Base-by-base conservation (phyloP, 1,284 basidiomycete species). In the Schizopora paradoxa region DNA sequence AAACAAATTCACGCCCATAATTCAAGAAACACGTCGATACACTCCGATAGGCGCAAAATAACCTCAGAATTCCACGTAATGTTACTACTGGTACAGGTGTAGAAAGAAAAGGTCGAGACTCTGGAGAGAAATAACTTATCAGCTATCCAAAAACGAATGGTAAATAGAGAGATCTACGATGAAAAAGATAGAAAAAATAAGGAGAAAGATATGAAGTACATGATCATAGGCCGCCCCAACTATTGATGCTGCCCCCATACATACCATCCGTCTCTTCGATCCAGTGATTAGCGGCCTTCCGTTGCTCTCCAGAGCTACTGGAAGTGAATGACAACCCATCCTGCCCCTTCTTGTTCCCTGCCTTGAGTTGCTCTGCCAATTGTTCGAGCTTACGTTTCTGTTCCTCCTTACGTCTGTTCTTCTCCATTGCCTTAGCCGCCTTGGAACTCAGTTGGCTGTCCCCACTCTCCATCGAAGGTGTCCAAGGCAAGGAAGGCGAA, bases 391-490 rank as follows among this genome's bases (percentile, higher is more conserved):
- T 62, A 41, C 58, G 61, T 51, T 63, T 65, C 46, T 65, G 65
- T 43, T 70, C 68, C 34, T 67, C 69, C 62, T 73, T 73, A 57
- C 68, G 71, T 52, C 64, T 62, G 52, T 55, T 60, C 60, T 74
- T 73, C 51, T 66, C 67, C 49, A 75, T 70, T 6, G 62, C 65
- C 57, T 67, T 74, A 28, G 62, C 54, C 41, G 52, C 48, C 49
- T 64, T 72, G n/a, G n/a, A n/a, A n/a, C n/a, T n/a, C n/a, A n/a
- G n/a, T n/a, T n/a, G n/a, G n/a, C n/a, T n/a, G n/a, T n/a, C n/a
- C 44, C 56, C 56, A 47, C 66, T 70, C 33, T 40, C 48, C n/a
- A 58, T 55, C 26, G 26, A 51, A 25, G 52, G 51, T 39, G 47
- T 54, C 32, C 47, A n/a, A n/a, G n/a, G n/a, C n/a, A n/a, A n/a